Base-by-base conservation (phyloP, 257 asterid genomes). In the Eustoma russellianum region DNA sequence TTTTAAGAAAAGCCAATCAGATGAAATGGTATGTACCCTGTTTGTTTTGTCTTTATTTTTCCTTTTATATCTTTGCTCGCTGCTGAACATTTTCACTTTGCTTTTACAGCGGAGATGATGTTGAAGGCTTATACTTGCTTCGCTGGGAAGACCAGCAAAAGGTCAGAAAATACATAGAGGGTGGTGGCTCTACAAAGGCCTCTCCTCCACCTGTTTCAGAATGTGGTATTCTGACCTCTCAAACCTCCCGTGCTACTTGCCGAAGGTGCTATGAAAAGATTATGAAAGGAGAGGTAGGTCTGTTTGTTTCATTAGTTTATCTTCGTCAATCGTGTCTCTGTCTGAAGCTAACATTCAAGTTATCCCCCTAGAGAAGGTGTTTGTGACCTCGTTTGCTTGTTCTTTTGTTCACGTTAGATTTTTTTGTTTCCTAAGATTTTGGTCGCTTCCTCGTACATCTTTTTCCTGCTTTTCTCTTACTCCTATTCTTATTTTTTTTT, bases 91-190 rank as follows among this genome's bases (percentile, higher is more conserved):
- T 18, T 52, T 28, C 45, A 16, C 48, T 53, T 63, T 33, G 63
- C 19, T 55, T 48, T 50, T 70, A 64, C 64, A 92, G 98, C 55
- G 62, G 58, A 71, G 93, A 79, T 56, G 99, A 92, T 65, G 94
- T 92, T 70, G 97, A 85, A 69, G 97, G 99, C 46, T 46, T 92
- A 55, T 95, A 92, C 59, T 66, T 68, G 62, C 83, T 92, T 66
- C 95, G 95, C 5, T 83, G 95, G 99, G 99, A 88, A 65, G 97
- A 92, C 66, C 99, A 85, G 48, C 85, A 88, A 69, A 83, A 50
- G 75, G 76, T 92, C 34, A 81, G 91, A 72, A 75, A 80, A 60
- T 79, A 83, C 30, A 64, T 81, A 57, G 91, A 81, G 45, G 72
- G 60, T 48, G 72, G 66, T 56, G 48, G 66, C 10, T 40, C 65